Conservation (phyloP, 768 basidiomycete species). For the Candolleomyces efflorescens region DNA sequence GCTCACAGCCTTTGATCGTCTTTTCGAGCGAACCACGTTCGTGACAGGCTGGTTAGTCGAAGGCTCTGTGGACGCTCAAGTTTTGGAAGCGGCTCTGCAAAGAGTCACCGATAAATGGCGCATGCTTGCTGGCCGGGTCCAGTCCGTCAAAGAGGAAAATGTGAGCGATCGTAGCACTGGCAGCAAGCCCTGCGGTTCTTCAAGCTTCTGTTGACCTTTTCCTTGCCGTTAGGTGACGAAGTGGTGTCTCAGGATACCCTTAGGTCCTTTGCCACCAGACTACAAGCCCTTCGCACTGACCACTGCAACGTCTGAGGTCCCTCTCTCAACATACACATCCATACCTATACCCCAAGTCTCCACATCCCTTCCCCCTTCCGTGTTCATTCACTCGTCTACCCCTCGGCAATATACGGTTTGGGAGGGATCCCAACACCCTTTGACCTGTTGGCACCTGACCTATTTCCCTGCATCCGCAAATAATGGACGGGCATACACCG, state of each 20-base stretch:
- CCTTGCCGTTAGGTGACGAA: constrained; percentile 19
- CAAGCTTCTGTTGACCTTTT: background rate
- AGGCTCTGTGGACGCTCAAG: constrained; percentile 31
- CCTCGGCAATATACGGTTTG: constrained; percentile 32
- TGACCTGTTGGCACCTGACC: constrained; percentile 43
- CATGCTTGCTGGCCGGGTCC: constrained; percentile 21
- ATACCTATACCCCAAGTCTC: constrained; percentile 29
- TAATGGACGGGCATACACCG: constrained; percentile 26
- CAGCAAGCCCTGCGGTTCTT: no score
- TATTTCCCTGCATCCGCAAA: constrained; percentile 31
- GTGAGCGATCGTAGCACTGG: constrained; percentile 7
- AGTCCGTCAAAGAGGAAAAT: constrained; percentile 16
- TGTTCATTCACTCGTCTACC: constrained; percentile 36
- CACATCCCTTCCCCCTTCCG: constrained; percentile 28
- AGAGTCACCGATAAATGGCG: constrained; percentile 28
- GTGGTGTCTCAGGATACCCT: constrained; percentile 34
- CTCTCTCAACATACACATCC: constrained; percentile 31
- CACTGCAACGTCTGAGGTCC: constrained; percentile 24
- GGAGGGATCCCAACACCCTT: constrained; percentile 26
- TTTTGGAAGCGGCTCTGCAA: constrained; percentile 25
- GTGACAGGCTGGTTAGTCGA: constrained; percentile 41
- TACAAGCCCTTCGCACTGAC: constrained; percentile 35
- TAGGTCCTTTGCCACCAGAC: constrained; percentile 26
- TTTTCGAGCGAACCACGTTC: constrained; percentile 29
- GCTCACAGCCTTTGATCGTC: constrained; percentile 32